These are phyloP conservation scores for Pterocarpus macrocarpus DNA, from an alignment of 306 rosid species.

Conservation along the genomic window DNA sequence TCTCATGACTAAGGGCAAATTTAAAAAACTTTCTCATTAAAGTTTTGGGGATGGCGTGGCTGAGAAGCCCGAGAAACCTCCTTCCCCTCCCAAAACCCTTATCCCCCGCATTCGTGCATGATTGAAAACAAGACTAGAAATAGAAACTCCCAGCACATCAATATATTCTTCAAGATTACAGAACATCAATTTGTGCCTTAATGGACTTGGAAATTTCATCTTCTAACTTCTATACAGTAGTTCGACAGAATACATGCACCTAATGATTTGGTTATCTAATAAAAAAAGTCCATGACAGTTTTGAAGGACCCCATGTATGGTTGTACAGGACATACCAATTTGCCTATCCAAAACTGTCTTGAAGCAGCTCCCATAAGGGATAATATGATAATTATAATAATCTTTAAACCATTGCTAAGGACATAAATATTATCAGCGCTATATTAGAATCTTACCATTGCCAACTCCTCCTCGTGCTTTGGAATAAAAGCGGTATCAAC, in stretches of 20 bases:
- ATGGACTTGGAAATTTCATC: not conserved
- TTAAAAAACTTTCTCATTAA: not conserved
- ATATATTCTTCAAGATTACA: not conserved
- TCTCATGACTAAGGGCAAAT: not conserved
- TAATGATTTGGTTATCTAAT: constrained; percentile 22
- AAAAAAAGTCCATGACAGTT: not conserved
- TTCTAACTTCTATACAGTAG: not conserved
- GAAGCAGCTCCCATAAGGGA: too few species aligned
- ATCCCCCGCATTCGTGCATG: not conserved
- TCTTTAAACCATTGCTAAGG: not conserved
- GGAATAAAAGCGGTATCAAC: constrained; percentile 98
- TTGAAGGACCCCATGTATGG: not conserved
- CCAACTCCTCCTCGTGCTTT: constrained; percentile 89
- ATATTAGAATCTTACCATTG: constrained; percentile 62
- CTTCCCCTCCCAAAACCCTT: not conserved
- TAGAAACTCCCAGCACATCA: not conserved
- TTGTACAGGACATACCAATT: not conserved
- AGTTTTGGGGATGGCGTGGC: not conserved
- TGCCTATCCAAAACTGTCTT: not conserved
- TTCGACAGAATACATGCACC: not conserved
- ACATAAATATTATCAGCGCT: constrained; percentile 1
- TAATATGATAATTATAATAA: not conserved
- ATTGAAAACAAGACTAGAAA: not conserved
- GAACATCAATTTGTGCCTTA: not conserved
- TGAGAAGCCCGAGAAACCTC: not conserved